These are phyloP conservation scores for Pythium volutum DNA, from an alignment of 352 stramenopile species.

Conservation along the genomic window DNA sequence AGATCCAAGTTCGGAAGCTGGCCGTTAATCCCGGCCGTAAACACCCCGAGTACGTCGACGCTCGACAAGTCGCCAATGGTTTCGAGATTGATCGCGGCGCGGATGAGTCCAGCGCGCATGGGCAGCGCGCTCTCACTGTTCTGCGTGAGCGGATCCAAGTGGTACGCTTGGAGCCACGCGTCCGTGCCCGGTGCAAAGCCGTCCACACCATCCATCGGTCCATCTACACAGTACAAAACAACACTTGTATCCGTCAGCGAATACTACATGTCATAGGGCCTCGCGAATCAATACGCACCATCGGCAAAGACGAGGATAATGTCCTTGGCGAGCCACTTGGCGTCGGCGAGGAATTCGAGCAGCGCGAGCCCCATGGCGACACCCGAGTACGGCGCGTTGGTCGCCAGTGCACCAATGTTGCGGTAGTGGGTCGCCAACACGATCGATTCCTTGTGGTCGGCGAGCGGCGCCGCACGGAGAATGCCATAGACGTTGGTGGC, in stretches of 20 bases:
- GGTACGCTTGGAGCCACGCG: conserved; percentile 71
- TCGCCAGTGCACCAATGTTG: conserved; percentile 35
- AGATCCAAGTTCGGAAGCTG: conserved; percentile 87
- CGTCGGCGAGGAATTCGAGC: conserved; percentile 51
- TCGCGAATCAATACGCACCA: conserved; percentile 28
- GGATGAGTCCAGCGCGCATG: conserved; percentile 77
- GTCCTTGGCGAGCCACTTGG: conserved; percentile 81
- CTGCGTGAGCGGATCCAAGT: conserved; percentile 43
- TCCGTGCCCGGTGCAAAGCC: conserved; percentile 61
- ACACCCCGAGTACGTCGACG: conserved; percentile 47
- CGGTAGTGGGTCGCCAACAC: conserved; percentile 70
- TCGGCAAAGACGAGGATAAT: conserved; percentile 77
- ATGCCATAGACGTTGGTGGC: conserved; percentile 80
- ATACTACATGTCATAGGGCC: background rate
- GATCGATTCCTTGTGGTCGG: conserved; percentile 74
- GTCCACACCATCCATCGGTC: conserved; percentile 50
- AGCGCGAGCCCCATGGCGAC: conserved; percentile 57
- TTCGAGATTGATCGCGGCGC: conserved; percentile 74
- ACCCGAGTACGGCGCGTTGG: conserved; percentile 45
- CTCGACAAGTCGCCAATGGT: conserved; percentile 30
- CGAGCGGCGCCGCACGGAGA: conserved; percentile 64
- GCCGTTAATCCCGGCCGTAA: conserved; percentile 72
- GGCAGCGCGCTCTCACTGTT: conserved; percentile 29
- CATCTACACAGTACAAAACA: conserved; percentile 37
- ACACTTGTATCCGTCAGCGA: background rate